Percentiles rank a stretch among this genome's conserved stretches.
These are phyloP conservation scores for Trichophaea hybrida DNA, from an alignment of 2,329 filamentous ascomycete genomes.

Conservation along the genomic window DNA sequence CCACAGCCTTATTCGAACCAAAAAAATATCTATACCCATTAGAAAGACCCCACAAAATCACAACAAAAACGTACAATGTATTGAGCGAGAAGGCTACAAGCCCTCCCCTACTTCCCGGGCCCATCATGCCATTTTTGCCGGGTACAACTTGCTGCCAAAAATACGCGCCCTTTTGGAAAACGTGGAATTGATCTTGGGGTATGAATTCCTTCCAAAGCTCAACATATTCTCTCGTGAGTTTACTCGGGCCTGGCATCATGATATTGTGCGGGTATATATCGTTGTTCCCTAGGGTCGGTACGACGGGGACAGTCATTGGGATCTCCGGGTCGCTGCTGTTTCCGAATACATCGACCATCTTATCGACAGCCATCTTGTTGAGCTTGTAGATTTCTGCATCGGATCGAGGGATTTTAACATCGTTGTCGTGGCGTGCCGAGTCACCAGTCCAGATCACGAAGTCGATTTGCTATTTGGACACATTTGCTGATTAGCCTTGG, in stretches of 20 bases:
- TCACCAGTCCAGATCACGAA: slow-evolving; percentile 92
- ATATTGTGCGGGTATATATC: slow-evolving; percentile 97
- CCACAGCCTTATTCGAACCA: slow-evolving; percentile 79
- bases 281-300: slow-evolving; percentile 92
- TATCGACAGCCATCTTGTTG: slow-evolving; percentile 61
- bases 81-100: slow-evolving; percentile 89
- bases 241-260: slow-evolving; percentile 68
- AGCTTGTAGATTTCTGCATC: slow-evolving; percentile 59
- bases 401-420: slow-evolving; percentile 63
- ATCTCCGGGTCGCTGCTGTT: slow-evolving; percentile 48
- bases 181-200: slow-evolving; percentile 79
- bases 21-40: slow-evolving; percentile 56
- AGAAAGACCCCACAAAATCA: slow-evolving; percentile 2
- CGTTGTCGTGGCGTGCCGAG: slow-evolving; percentile 76
- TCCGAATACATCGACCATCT: slow-evolving; percentile 61
- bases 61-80: slow-evolving; percentile 43
- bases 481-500: neutral
- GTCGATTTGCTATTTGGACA: slow-evolving; percentile 45
- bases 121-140: slow-evolving; percentile 35
- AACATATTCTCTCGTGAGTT: slow-evolving; percentile 63
- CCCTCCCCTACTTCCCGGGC: slow-evolving; percentile 19
- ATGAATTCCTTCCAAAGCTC: slow-evolving; percentile 77
- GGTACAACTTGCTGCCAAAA: slow-evolving; percentile 89
- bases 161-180: slow-evolving; percentile 86
- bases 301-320: slow-evolving; percentile 42